Conservation (phyloP, 2,329 filamentous ascomycete genomes). For the Endothia cerciana region DNA sequence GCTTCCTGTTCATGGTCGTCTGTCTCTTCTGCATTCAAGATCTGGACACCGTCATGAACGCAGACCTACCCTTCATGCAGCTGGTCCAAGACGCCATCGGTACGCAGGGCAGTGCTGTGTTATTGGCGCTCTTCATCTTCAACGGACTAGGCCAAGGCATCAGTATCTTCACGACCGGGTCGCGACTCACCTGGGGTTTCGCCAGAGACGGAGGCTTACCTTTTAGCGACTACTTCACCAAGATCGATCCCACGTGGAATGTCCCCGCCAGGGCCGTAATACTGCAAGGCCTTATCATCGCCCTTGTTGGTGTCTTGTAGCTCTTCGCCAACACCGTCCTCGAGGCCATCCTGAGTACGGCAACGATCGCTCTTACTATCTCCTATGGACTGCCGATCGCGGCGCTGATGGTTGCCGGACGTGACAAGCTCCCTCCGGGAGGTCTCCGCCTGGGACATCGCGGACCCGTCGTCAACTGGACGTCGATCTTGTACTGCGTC, state of each 20-base stretch:
- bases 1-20: slow-evolving; percentile 56
- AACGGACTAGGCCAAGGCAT: slow-evolving; percentile 59
- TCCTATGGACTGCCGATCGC: slow-evolving; percentile 56
- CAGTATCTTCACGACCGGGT: slow-evolving; percentile 54
- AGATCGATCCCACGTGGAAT: slow-evolving; percentile 53
- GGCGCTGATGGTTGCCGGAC: slow-evolving; percentile 52
- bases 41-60: slow-evolving; percentile 45
- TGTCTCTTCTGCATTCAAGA: slow-evolving; percentile 56
- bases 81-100: slow-evolving; percentile 47
- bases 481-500: slow-evolving; percentile 55
- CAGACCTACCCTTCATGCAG: slow-evolving; percentile 54
- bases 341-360: slow-evolving; percentile 57
- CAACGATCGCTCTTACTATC: slow-evolving; percentile 59
- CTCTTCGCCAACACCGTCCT: slow-evolving; percentile 58
- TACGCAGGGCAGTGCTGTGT: slow-evolving; percentile 45
- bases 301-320: slow-evolving; percentile 56
- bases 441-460: slow-evolving; percentile 32
- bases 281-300: slow-evolving; percentile 47
- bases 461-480: slow-evolving; percentile 50
- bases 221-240: slow-evolving; percentile 49
- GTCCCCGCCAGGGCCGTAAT: slow-evolving; percentile 57
- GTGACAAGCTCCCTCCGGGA: slow-evolving; percentile 54
- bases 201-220: slow-evolving; percentile 55
- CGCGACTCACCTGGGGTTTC: slow-evolving; percentile 58
- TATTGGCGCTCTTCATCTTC: slow-evolving; percentile 58